These are phyloP conservation scores for Ceriops decandra DNA, from an alignment of 345 rosid genomes.

Conservation along the genomic window DNA sequence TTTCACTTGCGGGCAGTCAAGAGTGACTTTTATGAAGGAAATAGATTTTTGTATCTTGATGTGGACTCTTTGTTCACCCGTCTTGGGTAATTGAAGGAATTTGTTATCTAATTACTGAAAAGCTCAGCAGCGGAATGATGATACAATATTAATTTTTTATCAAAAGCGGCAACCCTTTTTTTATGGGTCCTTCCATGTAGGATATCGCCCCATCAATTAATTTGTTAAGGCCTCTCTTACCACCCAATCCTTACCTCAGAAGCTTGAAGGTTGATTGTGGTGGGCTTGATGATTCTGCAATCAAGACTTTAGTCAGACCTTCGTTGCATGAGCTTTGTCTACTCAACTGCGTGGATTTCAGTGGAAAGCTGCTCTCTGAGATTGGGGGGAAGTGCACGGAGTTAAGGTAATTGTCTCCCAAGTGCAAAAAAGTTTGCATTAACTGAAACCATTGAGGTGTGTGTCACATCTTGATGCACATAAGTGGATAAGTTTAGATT, in stretches of 20 bases:
- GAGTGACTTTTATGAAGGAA: not conserved
- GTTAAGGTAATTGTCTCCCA: slow-evolving; percentile 42
- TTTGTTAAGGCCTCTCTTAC: slow-evolving; percentile 61
- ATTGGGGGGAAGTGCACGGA: slow-evolving; percentile 68
- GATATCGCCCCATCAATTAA: slow-evolving; percentile 55
- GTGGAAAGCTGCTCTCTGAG: slow-evolving; percentile 69
- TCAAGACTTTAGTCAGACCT: slow-evolving; percentile 49
- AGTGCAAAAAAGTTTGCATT: not conserved
- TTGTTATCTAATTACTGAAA: not conserved
- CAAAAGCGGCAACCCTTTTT: not conserved
- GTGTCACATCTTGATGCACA: not conserved
- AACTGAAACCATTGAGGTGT: not conserved
- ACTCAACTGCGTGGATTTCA: slow-evolving; percentile 67
- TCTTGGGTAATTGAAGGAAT: not conserved
- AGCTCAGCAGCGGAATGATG: not conserved
- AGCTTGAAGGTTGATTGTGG: slow-evolving; percentile 80
- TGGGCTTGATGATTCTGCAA: slow-evolving; percentile 62
- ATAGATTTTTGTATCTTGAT: not conserved
- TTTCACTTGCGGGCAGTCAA: not conserved
- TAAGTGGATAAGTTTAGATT: not conserved
- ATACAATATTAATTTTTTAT: not conserved
- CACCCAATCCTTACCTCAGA: slow-evolving; percentile 56
- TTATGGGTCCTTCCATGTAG: slow-evolving; percentile 19
- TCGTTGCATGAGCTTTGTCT: slow-evolving; percentile 64
- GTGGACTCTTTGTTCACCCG: not conserved